Percentiles rank a stretch among this genome's conserved stretches.
Evolutionary conservation across 768 basidiomycete species (phyloP).

Genomic region (Calocybe indica): DNA sequence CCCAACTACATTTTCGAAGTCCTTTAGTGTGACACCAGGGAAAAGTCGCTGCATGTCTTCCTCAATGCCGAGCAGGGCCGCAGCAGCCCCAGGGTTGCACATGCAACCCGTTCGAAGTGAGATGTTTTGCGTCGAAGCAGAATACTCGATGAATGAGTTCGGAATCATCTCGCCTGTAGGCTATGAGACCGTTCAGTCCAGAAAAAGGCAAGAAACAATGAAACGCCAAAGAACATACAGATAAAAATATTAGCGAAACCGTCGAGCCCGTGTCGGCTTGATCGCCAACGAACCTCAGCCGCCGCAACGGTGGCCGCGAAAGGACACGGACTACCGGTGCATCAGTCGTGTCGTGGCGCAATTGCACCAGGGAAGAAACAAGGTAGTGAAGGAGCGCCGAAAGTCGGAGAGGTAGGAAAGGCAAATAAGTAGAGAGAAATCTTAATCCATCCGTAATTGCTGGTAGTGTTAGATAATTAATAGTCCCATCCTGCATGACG

Average conservation of each 20-base stretch:
- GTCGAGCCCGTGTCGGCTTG: constrained; percentile 62
- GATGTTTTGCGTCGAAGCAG: constrained; percentile 57
- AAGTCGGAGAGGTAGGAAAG: constrained; percentile 72
- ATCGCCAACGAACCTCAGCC: constrained; percentile 53
- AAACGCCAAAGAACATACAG: constrained; percentile 34
- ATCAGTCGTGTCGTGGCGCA: constrained; percentile 58
- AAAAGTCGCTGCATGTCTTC: constrained; percentile 58
- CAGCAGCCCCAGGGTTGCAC: constrained; percentile 83
- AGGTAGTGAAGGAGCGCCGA: constrained; percentile 64
- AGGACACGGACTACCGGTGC: constrained; percentile 63
- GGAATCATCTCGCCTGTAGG: constrained; percentile 62
- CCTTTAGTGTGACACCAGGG: constrained; percentile 52
- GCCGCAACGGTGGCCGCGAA: constrained; percentile 51
- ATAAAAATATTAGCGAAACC: constrained; percentile 56
- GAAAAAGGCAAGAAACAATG: constrained; percentile 3
- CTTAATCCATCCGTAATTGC: constrained; percentile 76
- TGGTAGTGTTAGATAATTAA: constrained; percentile 73
- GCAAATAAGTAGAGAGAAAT: constrained; percentile 73
- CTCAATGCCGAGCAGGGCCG: constrained; percentile 62
- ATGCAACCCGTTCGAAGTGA: constrained; percentile 82
- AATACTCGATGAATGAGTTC: constrained; percentile 68
- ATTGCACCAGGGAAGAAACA: constrained; percentile 42
- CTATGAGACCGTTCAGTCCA: constrained; percentile 24
- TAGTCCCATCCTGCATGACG: constrained; percentile 67
- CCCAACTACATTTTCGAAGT: constrained; percentile 57